phyloP scores from a whole-genome alignment of 2,329 filamentous ascomycete genomes.

The Purpureocillium lavendulum region DNA sequence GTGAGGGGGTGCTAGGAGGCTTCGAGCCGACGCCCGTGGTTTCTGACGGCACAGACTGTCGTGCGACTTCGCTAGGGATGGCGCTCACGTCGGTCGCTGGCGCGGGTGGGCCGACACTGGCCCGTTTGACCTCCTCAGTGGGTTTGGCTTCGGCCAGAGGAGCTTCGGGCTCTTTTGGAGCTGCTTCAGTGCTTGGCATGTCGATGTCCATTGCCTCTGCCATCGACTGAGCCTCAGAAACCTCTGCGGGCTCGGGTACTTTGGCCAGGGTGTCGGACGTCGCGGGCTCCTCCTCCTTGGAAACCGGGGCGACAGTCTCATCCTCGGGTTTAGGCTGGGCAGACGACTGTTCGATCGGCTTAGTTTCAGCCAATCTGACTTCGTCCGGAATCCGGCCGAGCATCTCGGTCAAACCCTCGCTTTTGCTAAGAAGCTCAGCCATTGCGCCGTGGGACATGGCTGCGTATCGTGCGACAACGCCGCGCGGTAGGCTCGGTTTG shows the following conservation, averaged over 20 bases:
- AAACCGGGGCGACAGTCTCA: not conserved
- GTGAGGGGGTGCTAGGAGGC: constrained; percentile 38
- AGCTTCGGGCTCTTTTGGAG: constrained; percentile 3
- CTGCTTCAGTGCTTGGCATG: constrained; percentile 6
- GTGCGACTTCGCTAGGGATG: constrained; percentile 1
- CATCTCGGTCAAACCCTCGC: constrained; percentile 33
- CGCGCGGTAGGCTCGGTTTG: constrained; percentile 26
- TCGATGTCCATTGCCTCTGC: constrained; percentile 34
- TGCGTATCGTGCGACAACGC: constrained; percentile 37
- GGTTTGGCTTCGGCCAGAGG: not conserved
- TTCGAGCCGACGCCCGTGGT: constrained; percentile 22
- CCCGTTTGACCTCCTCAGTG: not conserved
- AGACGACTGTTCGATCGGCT: not conserved
- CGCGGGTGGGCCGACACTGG: not conserved
- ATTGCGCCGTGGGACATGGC: constrained; percentile 40
- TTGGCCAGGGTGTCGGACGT: not conserved
- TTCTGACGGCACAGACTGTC: constrained; percentile 10
- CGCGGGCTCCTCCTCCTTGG: not conserved
- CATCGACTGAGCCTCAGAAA: constrained; percentile 22
- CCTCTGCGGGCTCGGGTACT: constrained; percentile 9
- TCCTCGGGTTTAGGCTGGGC: not conserved
- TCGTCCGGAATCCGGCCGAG: constrained; percentile 23
- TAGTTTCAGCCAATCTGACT: constrained; percentile 4
- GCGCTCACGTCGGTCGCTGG: not conserved
- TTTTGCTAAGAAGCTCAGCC: constrained; percentile 36